Evolutionary conservation across 371 early-diverging fungal genomes (phyloP).

Genomic region (Synchytrium microbalum): DNA sequence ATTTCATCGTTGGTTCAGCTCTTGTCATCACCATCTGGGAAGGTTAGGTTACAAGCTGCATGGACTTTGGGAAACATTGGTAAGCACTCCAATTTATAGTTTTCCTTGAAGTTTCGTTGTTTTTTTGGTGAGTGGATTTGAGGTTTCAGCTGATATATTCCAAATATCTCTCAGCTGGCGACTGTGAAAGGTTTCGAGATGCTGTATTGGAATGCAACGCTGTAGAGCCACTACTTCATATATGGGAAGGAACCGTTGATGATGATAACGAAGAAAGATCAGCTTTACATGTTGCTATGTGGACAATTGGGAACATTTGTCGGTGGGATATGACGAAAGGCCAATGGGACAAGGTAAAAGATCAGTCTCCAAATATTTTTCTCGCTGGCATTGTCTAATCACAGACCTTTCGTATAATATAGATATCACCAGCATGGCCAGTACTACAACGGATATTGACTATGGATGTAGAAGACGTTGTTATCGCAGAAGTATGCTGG

Average conservation of each 20-base stretch:
- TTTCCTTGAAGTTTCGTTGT: no score
- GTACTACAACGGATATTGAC: not conserved
- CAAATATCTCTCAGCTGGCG: no score
- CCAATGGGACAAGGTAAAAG: not conserved
- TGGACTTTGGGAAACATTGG: constrained; percentile 9
- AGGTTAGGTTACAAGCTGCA: constrained; percentile 3
- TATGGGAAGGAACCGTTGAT: not conserved
- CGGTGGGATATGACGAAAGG: not conserved
- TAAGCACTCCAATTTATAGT: no score
- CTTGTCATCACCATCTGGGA: not conserved
- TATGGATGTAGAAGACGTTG: not conserved
- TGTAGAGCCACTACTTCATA: constrained; percentile 2
- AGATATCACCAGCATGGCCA: not conserved
- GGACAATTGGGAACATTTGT: not conserved
- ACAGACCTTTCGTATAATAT: not conserved
- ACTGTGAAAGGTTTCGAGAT: not conserved
- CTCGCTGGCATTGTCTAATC: not conserved
- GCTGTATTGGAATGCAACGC: not conserved
- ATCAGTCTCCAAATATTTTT: not conserved
- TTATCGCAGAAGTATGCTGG: not conserved
- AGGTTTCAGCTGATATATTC: no score
- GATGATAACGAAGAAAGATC: not conserved
- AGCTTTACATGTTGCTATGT: not conserved
- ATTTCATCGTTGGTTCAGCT: not conserved
- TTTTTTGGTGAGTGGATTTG: no score